These are phyloP conservation scores for Zoysia matrella DNA, from an alignment of 202 grass and related monocot genomes.

Conservation along the genomic window DNA sequence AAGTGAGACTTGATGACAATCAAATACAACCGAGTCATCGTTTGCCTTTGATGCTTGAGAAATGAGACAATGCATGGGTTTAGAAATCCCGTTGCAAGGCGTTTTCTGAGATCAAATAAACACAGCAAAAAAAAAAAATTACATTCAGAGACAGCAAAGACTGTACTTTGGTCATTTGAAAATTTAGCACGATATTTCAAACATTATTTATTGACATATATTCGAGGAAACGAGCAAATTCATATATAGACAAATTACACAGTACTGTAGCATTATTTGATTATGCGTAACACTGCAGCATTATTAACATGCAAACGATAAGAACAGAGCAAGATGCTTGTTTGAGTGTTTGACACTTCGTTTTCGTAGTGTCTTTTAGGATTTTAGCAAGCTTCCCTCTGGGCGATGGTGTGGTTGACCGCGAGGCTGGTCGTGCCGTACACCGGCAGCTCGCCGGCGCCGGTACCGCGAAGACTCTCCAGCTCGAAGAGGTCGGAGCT, in stretches of 20 bases:
- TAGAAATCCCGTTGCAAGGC: neutral
- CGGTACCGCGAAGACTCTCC: too few species aligned
- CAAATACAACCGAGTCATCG: neutral
- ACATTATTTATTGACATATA: neutral
- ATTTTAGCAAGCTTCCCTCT: constrained; percentile 41
- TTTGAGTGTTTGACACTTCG: neutral
- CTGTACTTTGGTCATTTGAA: neutral
- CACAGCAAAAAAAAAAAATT: neutral
- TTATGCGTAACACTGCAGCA: neutral
- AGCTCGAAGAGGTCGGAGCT: too few species aligned
- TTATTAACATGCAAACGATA: constrained; percentile 12
- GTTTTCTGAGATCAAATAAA: neutral
- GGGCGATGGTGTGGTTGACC: constrained; percentile 54
- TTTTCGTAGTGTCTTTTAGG: neutral
- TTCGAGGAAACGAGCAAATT: neutral
- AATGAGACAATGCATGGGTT: neutral
- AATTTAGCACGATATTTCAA: neutral
- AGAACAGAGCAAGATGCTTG: neutral
- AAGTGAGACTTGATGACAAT: neutral
- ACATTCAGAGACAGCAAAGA: neutral
- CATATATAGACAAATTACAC: neutral
- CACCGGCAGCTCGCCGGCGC: constrained; percentile 75
- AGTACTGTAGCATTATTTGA: neutral
- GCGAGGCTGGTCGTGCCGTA: constrained; percentile 71
- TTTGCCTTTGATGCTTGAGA: neutral